phyloP scores from a whole-genome alignment of 805 yeast genomes.

The Kockiozyma suomiensis region DNA sequence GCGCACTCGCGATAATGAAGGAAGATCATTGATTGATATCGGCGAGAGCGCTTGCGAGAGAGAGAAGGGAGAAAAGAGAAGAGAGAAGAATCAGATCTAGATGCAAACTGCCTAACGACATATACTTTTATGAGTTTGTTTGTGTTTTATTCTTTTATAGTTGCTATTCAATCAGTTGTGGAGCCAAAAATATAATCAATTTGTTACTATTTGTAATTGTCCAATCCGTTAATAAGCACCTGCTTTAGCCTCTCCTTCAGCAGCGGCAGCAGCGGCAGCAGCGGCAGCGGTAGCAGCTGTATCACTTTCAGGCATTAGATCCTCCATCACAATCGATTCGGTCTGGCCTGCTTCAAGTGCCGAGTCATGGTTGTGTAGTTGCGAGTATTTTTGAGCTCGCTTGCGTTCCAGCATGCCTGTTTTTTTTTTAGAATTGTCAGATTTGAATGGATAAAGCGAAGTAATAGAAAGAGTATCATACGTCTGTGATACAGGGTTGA shows the following conservation, averaged over 20 bases:
- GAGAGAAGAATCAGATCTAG: too few relatives aligned
- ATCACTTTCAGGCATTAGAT: not conserved
- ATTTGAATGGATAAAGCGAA: not conserved
- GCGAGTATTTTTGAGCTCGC: slow-evolving; percentile 32
- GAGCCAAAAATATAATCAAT: too few relatives aligned
- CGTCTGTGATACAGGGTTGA: slow-evolving; percentile 45
- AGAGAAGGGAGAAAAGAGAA: too few relatives aligned
- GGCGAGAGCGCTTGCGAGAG: too few relatives aligned
- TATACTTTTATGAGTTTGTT: too few relatives aligned
- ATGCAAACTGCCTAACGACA: too few relatives aligned
- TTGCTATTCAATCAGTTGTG: too few relatives aligned
- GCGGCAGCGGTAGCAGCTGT: too few relatives aligned
- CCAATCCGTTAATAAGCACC: not conserved
- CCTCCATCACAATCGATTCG: slow-evolving; percentile 5
- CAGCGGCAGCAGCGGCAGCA: not conserved
- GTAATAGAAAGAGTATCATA: slow-evolving; percentile 20
- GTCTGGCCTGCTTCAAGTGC: not conserved
- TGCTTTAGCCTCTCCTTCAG: not conserved
- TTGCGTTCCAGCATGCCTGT: slow-evolving; percentile 37
- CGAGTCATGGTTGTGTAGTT: slow-evolving; percentile 11
- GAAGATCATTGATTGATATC: not conserved
- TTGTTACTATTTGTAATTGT: too few relatives aligned
- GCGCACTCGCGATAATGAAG: not conserved
- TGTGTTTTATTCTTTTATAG: not conserved
- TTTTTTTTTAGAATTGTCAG: not conserved